Base-by-base conservation (phyloP, 1,284 basidiomycete species). In the Tylopilus orsonianus region DNA sequence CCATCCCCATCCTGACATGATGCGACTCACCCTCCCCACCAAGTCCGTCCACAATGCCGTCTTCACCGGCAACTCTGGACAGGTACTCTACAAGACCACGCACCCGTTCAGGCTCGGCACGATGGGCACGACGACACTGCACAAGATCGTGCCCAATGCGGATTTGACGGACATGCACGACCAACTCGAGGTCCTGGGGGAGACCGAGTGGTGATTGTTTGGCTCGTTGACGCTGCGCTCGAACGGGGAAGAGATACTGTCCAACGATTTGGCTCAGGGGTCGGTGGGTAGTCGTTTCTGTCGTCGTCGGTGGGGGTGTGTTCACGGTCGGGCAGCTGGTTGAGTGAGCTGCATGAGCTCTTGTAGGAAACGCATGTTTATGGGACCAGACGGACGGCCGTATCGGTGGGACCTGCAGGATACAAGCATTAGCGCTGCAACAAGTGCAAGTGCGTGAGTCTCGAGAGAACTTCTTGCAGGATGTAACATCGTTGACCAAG, bases 391-490 rank as follows among this genome's bases (percentile, higher is more conserved):
- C 41, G 56, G 56, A 2, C 23, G 29, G 3, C 22, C 41, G 0
- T 66, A 66, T 29, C 54, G 53, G 22, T 66, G 65, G 66, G 56
- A 68, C 18, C 54, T 66, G 94, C 4, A 75, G 81, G 50, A 83
- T 93, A 39, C 86, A 93, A 52, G 79, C 87, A 2, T 62, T 86
- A 39, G 80, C 79, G 48, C 81, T 81, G 10, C 83, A 89, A 61
- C 81, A 90, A 57, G 80, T 79, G 34, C 85, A 90, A 58, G 82
- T 85, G 2, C 71, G 83, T n/a, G n/a, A n/a, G n/a, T n/a, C n/a
- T n/a, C n/a, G n/a, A n/a, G n/a, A 87, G 39, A 75, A 82, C 36
- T 71, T 91, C 36, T 66, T 81, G 23, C 79, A 81, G 6, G 87
- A 95, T 56, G 78, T 83, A 0, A 73, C 74, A 26, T 72, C 75